Evolutionary conservation across 768 basidiomycete species (phyloP).

Genomic region (Calvatia gigantea): DNA sequence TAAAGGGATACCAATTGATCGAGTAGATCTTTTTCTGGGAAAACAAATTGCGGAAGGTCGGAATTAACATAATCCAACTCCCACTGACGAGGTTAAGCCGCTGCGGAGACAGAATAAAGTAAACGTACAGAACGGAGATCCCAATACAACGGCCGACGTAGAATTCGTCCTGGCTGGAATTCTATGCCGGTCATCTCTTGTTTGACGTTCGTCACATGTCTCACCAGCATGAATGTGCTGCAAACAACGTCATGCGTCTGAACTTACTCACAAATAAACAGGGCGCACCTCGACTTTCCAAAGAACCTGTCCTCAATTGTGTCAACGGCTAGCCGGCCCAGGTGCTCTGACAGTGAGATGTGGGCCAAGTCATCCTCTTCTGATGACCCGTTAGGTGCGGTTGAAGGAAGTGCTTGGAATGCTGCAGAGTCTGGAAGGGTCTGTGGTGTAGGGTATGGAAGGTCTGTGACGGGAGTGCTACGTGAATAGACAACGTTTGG

Average conservation of each 20-base stretch:
- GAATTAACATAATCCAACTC: constrained; percentile 24
- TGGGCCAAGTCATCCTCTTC: constrained; percentile 31
- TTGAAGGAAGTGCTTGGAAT: constrained; percentile 12
- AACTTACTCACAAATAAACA: background rate
- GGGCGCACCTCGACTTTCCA: constrained; percentile 34
- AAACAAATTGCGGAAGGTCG: constrained; percentile 30
- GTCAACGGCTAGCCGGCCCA: constrained; percentile 26
- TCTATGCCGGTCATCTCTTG: constrained; percentile 30
- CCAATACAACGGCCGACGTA: constrained; percentile 27
- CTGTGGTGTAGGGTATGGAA: constrained; percentile 16
- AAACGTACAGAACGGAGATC: constrained; percentile 24
- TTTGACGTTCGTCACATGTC: constrained; percentile 39
- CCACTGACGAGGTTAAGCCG: constrained; percentile 29
- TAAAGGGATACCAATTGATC: constrained; percentile 50
- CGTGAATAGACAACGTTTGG: background rate
- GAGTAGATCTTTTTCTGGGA: constrained; percentile 49
- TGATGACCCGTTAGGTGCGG: constrained; percentile 14
- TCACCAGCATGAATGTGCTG: constrained; percentile 40
- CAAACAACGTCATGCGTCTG: background rate
- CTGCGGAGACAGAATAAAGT: background rate
- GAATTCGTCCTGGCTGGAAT: constrained; percentile 11
- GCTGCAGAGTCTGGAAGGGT: constrained; percentile 13
- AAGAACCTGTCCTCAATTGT: constrained; percentile 34
- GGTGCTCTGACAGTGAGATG: constrained; percentile 28
- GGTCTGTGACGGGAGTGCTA: constrained; percentile 10